A percentile compares a stretch with the other conserved stretches of the same genome.
Evolutionary conservation across 495 filamentous ascomycete genomes (phyloP).

Genomic region (Cercophora newfieldiana): DNA sequence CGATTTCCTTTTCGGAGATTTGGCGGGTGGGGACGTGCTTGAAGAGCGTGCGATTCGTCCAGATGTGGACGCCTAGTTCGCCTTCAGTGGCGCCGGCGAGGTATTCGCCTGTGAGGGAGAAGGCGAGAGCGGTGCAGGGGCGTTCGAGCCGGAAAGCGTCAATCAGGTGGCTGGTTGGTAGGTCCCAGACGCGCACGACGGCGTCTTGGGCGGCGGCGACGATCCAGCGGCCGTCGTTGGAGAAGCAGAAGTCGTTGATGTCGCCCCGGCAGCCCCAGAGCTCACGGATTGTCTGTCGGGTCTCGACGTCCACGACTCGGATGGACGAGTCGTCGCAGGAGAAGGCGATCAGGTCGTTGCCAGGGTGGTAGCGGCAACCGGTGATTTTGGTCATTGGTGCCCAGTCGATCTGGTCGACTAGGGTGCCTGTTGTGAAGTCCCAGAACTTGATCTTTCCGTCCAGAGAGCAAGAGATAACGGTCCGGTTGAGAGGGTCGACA

Average conservation of each 20-base stretch:
- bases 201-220: constrained; percentile 83
- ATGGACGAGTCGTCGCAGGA: constrained; percentile 88
- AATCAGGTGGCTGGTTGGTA: constrained; percentile 92
- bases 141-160: constrained; percentile 77
- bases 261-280: constrained; percentile 83
- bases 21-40: constrained; percentile 79
- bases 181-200: constrained; percentile 85
- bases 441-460: constrained; percentile 99
- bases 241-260: constrained; percentile 87
- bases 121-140: constrained; percentile 78
- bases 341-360: constrained; percentile 84
- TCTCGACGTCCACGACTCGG: constrained; percentile 86
- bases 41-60: constrained; percentile 91
- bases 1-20: constrained; percentile 72
- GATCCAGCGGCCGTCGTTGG: constrained; percentile 91
- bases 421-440: constrained; percentile 79
- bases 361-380: constrained; percentile 73
- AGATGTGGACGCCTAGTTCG: constrained; percentile 84
- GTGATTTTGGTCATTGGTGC: constrained; percentile 73
- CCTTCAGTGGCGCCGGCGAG: constrained; percentile 85
- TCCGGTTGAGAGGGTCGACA: constrained; percentile 80
- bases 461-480: constrained; percentile 77
- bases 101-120: constrained; percentile 88
- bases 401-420: constrained; percentile 85
- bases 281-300: constrained; percentile 84